Conservation (phyloP, 352 stramenopile species). For the Halophytophthora polymorphica region DNA sequence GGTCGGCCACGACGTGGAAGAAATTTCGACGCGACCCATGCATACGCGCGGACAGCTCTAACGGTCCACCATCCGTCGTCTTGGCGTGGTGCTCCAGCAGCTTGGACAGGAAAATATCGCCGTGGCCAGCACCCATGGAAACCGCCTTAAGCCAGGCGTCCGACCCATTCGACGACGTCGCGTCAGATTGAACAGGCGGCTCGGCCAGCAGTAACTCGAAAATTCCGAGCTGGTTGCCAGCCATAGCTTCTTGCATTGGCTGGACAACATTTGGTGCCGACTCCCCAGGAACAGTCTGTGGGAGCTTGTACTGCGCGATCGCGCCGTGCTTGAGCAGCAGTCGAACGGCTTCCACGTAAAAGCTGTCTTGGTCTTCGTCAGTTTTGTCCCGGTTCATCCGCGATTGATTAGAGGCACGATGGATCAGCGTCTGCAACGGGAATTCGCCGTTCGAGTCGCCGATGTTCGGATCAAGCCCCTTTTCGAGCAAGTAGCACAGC, state of each 20-base stretch:
- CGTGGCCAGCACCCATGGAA: constrained; percentile 20
- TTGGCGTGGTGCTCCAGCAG: constrained; percentile 47
- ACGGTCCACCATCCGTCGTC: constrained; percentile 22
- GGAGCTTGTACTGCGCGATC: constrained; percentile 41
- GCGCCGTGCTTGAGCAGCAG: constrained; percentile 55
- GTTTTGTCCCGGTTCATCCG: constrained; percentile 17
- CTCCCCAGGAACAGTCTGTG: constrained; percentile 13
- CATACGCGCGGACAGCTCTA: constrained; percentile 28
- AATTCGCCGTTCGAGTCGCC: constrained; percentile 57
- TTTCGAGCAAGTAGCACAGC: constrained; percentile 66
- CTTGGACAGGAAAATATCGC: constrained; percentile 45
- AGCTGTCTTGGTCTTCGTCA: constrained; percentile 22
- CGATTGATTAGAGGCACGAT: constrained; percentile 19
- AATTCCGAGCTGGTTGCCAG: constrained; percentile 32
- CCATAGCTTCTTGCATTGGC: constrained; percentile 62
- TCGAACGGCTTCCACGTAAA: constrained; percentile 46
- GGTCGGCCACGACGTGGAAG: constrained; percentile 54
- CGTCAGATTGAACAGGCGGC: constrained; percentile 32
- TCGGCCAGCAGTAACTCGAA: constrained; percentile 53
- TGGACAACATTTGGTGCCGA: constrained; percentile 22
- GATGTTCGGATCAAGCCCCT: constrained; percentile 71
- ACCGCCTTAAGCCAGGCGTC: constrained; percentile 64
- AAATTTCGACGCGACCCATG: constrained; percentile 38
- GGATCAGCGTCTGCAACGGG: constrained; percentile 57
- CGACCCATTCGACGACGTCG: constrained; percentile 33